A percentile compares a stretch with the other conserved stretches of the same genome.
Conservation (phyloP, 2,329 filamentous ascomycete genomes). For the Sordariomycetes sp. region DNA sequence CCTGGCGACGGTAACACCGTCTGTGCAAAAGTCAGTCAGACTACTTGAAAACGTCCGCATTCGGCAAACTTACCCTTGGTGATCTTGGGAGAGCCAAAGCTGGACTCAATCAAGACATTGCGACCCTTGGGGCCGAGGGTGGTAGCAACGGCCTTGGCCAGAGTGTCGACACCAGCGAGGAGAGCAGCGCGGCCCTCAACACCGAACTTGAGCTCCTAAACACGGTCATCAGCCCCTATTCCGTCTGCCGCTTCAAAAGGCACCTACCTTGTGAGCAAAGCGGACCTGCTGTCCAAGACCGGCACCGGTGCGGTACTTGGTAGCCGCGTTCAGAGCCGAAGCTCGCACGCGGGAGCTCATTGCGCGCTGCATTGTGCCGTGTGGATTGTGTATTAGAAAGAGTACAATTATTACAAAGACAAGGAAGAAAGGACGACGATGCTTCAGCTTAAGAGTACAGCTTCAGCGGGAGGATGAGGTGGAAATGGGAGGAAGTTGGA, state of each 20-base stretch:
- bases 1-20: conserved; percentile 83
- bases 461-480: too few relatives aligned
- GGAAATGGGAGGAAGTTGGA: too few relatives aligned
- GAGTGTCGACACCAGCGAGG: conserved; percentile 89
- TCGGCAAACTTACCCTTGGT: conserved; percentile 67
- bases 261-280: conserved; percentile 88
- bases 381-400: conserved; percentile 20
- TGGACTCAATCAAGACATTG: conserved; percentile 97
- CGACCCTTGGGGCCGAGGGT: conserved; percentile 96
- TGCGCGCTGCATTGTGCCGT: conserved; percentile 83
- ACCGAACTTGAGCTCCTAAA: conserved; percentile 93
- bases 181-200: conserved; percentile 87
- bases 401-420: conserved; percentile 18
- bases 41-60: conserved; percentile 1
- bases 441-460: too few relatives aligned
- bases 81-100: conserved; percentile 98
- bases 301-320: conserved; percentile 54
- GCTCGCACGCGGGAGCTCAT: conserved; percentile 73
- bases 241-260: conserved; percentile 1
- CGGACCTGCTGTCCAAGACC: conserved; percentile 79
- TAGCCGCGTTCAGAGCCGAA: conserved; percentile 64
- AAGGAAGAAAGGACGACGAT: conserved; percentile 11
- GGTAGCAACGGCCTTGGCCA: conserved; percentile 91
- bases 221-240: not conserved
- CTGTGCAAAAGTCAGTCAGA: conserved; percentile 31